Base-by-base conservation (phyloP, 2,329 filamentous ascomycete species). In the Diaporthe ampelina region DNA sequence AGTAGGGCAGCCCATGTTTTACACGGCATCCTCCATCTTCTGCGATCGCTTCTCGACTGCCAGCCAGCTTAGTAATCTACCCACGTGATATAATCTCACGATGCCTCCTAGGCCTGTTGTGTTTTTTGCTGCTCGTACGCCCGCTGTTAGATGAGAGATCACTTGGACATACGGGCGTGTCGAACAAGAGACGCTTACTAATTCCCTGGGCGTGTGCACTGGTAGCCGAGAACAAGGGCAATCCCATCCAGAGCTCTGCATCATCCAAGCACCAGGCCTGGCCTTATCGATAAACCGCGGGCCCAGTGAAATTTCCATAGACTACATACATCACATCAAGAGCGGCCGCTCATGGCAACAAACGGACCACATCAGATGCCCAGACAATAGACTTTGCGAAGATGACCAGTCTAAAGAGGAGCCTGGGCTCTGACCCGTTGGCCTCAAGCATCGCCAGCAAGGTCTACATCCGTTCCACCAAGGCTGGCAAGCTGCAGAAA, bases 401-500 rank as follows among this genome's bases (percentile, higher is more conserved):
- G 8, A 93, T 93, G 91, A 90, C 91, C 74, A 93, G 91, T 79
- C 86, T 93, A 76, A 93, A 93, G 82, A 84, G 91, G 80, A 86
- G 87, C 11, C 81, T 87, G 59, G 87, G 86, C 35, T 83, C 85
- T 35, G 89, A 91, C 72, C 84, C 88, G 15, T 82, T 87, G 75
- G 89, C 92, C 40, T 88, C 92, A 61, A 97, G 94, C 81, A 93
- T 98, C 77, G 96, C 95, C 43, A 98, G 94, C 90, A 99, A 98
- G 86, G 92, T 97, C 79, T 99, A 97, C 82, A 94, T 99, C 77
- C 91, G 97, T 75, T 98, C 97, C 35, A 97, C 96, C 63, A 95
- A 94, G 84, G 97, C 92, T 84, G 97, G 97, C 84, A 98, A 98
- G 86, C 96, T 98, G 75, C 97, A 98, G 84, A 99, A 99, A 88